Percentiles rank a stretch among this genome's conserved stretches.
Conservation (phyloP, 2,329 filamentous ascomycete genomes). For the Xylariomycetidae sp. region DNA sequence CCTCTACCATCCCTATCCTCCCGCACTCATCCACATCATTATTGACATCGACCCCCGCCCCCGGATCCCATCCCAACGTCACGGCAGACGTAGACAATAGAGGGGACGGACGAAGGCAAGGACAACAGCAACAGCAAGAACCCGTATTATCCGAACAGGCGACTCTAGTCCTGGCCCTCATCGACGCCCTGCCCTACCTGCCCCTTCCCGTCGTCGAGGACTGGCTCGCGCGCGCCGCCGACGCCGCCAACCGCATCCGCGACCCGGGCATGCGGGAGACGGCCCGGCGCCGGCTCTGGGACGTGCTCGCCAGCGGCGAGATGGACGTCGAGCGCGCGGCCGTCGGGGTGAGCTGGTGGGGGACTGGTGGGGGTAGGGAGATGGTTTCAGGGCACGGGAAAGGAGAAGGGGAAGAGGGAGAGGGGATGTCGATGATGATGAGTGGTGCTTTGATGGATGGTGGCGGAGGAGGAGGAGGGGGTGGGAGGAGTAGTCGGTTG, state of each 20-base stretch:
- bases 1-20: conserved; percentile 38
- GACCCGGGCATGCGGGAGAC: conserved; percentile 58
- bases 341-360: conserved; percentile 84
- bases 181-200: conserved; percentile 75
- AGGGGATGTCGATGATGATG: conserved; percentile 42
- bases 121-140: conserved; percentile 6
- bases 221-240: conserved; percentile 71
- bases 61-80: neutral
- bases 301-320: conserved; percentile 73
- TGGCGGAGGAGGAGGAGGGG: too few relatives aligned
- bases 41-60: neutral
- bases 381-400: conserved; percentile 36
- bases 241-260: conserved; percentile 59
- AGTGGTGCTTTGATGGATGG: conserved; percentile 44
- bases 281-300: conserved; percentile 71
- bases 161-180: conserved; percentile 68
- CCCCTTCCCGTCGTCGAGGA: conserved; percentile 67
- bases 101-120: too few relatives aligned
- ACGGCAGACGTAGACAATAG: too few relatives aligned
- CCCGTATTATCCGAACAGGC: conserved; percentile 68
- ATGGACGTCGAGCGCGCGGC: conserved; percentile 83
- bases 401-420: conserved; percentile 12
- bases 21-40: conserved; percentile 31
- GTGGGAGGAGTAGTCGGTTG: too few relatives aligned
- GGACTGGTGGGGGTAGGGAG: conserved; percentile 50